phyloP scores from a whole-genome alignment of 345 rosid species.

The Lepidium sativum region DNA sequence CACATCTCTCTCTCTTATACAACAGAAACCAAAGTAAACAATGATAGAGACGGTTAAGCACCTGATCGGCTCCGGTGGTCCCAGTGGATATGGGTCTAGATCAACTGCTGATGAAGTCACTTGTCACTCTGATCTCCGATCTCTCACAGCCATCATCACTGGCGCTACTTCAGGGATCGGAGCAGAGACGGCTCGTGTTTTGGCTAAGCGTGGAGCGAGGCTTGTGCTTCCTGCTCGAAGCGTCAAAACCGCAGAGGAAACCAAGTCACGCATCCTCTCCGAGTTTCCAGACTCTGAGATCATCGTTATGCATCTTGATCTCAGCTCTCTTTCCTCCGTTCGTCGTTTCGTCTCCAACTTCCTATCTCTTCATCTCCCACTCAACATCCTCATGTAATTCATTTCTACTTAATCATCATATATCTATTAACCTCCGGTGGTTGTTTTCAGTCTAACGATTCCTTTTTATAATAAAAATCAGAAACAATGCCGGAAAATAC shows the following conservation, averaged over 20 bases:
- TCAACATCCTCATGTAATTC: slow-evolving; percentile 63
- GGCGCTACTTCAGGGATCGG: slow-evolving; percentile 94
- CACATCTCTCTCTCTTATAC: slow-evolving; percentile 4
- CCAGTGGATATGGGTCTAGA: slow-evolving; percentile 78
- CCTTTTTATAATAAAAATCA: background rate
- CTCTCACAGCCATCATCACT: slow-evolving; percentile 25
- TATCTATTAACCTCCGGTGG: no score
- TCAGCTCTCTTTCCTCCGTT: slow-evolving; percentile 77
- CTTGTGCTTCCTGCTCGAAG: slow-evolving; percentile 79
- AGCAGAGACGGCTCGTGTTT: slow-evolving; percentile 83
- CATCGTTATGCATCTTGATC: slow-evolving; percentile 76
- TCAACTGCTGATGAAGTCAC: slow-evolving; percentile 85
- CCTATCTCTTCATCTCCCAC: slow-evolving; percentile 59
- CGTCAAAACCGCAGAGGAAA: slow-evolving; percentile 76
- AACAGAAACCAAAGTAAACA: slow-evolving; percentile 25
- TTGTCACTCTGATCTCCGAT: slow-evolving; percentile 11
- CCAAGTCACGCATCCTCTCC: slow-evolving; percentile 56
- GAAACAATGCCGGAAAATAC: slow-evolving; percentile 88
- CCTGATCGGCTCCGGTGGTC: slow-evolving; percentile 71
- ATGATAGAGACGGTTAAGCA: slow-evolving; percentile 78
- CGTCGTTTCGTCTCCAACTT: slow-evolving; percentile 60
- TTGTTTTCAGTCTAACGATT: no score
- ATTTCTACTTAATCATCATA: no score
- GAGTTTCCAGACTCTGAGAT: slow-evolving; percentile 68
- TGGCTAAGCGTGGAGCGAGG: slow-evolving; percentile 72